Evolutionary conservation across 1,139 yeast genomes (phyloP), one percentile per base, ranked within the genome.

Genomic region (Pneumocystis murina): DNA sequence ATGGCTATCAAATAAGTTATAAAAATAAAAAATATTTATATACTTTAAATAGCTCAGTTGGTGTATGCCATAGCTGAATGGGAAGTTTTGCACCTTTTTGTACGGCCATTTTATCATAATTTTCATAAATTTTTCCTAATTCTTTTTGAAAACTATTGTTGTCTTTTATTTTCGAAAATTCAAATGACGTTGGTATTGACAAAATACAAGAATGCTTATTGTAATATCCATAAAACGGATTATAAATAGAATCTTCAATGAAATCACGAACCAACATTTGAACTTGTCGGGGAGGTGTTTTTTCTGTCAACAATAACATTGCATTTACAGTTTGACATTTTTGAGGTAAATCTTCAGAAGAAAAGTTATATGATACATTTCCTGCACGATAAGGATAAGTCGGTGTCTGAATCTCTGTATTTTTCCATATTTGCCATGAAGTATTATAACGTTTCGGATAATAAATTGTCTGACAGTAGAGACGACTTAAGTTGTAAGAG

Each of bases 41-140:
- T 43, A 63, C 65, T 57, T 74, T 73, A 74, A 88, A 88, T 61
- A 89, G 76, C 72, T 88, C 96, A 0, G 94, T 86, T 0, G 96
- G 96, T 0, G 95, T 88, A 71, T 88, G 95, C 96, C 96, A 88
- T 61, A 87, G 75, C 72, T 88, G 96, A 30, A 85, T 74, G 5
- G 76, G 62, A 54, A 63, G 59, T 68, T 66, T 7, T 61, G 63
- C 58, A 43, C 63, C 66, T 8, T 63, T 59, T 20, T 67, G 64
- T 28, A 57, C 62, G 30, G 61, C 36, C 20, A 83, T 83, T 65
- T 84, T 86, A 33, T 75, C 74, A 63, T 87, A 77, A 59, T 80
- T 75, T 59, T 79, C 77, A 71, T 84, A 87, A 33, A 59, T 58
- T 14, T 41, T 59, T 16, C 59, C 58, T 60, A 64, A 28, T n/a